A percentile compares a stretch with the other conserved stretches of the same genome.
These are phyloP conservation scores for Aspergillus nomiae DNA, from an alignment of 2,329 filamentous ascomycete species.

Conservation along the genomic window DNA sequence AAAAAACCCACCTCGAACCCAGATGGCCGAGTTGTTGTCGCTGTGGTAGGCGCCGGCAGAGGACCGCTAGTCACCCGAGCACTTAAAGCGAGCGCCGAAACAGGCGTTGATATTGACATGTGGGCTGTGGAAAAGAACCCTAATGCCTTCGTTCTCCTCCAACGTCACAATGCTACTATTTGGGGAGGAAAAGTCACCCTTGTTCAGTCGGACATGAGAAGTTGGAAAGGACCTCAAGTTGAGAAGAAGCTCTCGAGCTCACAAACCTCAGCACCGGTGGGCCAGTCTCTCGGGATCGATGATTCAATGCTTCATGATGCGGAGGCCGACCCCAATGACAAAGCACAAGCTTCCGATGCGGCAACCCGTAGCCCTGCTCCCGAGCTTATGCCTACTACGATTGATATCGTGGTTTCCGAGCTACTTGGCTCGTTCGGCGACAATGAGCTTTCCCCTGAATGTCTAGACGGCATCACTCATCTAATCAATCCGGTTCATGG, in stretches of 20 bases:
- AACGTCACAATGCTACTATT: slow-evolving; percentile 78
- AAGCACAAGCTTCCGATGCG: slow-evolving; percentile 30
- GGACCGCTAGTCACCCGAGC: slow-evolving; percentile 89
- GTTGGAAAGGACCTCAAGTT: slow-evolving; percentile 77
- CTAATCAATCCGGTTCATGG: slow-evolving; percentile 79
- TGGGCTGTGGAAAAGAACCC: slow-evolving; percentile 98
- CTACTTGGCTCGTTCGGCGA: slow-evolving; percentile 91
- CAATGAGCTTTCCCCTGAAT: slow-evolving; percentile 96
- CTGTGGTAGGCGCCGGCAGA: slow-evolving; percentile 89
- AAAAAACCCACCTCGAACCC: slow-evolving; percentile 73
- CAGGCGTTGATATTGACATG: slow-evolving; percentile 76
- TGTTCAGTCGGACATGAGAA: slow-evolving; percentile 95
- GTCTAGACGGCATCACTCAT: slow-evolving; percentile 91
- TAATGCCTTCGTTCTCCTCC: slow-evolving; percentile 91
- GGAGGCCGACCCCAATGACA: slow-evolving; percentile 39
- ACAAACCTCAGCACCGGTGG: slow-evolving; percentile 26
- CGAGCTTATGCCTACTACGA: slow-evolving; percentile 33
- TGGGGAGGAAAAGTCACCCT: slow-evolving; percentile 83
- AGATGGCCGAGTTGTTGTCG: slow-evolving; percentile 74
- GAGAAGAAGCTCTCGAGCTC: slow-evolving; percentile 18
- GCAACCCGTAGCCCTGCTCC: slow-evolving; percentile 49
- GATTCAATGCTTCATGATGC: slow-evolving; percentile 23
- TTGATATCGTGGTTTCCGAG: slow-evolving; percentile 94
- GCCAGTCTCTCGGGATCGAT: slow-evolving; percentile 38
- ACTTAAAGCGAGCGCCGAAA: slow-evolving; percentile 73